A percentile compares a stretch with the other conserved stretches of the same genome.
phyloP scores from a whole-genome alignment of 352 stramenopile genomes.

The Pythium insidiosum region DNA sequence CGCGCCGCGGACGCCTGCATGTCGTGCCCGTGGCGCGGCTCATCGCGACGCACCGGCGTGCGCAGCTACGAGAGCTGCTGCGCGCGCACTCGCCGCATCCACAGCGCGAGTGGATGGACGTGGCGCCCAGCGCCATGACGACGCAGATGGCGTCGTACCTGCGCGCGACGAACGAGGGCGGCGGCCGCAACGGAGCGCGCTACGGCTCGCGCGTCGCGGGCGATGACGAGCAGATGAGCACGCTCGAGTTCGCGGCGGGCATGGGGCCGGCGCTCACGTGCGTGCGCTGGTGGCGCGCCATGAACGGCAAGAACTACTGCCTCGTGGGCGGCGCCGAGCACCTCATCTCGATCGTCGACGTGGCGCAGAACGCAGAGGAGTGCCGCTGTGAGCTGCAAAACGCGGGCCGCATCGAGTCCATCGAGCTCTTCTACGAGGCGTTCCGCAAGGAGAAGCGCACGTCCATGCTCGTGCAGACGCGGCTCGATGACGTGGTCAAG shows the following conservation, averaged over 20 bases:
- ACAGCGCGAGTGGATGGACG: conserved; percentile 65
- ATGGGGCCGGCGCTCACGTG: conserved; percentile 62
- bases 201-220: conserved; percentile 79
- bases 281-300: conserved; percentile 72
- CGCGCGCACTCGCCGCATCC: conserved; percentile 38
- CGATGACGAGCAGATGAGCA: conserved; percentile 81
- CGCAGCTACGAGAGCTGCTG: conserved; percentile 55
- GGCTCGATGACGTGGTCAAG: conserved; percentile 22
- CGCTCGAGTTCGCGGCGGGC: conserved; percentile 64
- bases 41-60: conserved; percentile 41
- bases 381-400: conserved; percentile 73
- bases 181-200: conserved; percentile 67
- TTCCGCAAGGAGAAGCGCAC: conserved; percentile 69
- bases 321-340: conserved; percentile 69
- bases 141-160: conserved; percentile 82
- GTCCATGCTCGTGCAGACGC: conserved; percentile 76
- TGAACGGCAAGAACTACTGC: conserved; percentile 81
- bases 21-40: conserved; percentile 62
- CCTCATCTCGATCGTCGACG: conserved; percentile 82
- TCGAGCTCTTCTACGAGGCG: conserved; percentile 73
- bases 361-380: conserved; percentile 77
- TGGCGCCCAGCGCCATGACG: conserved; percentile 63
- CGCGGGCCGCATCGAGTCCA: conserved; percentile 52
- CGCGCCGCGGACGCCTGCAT: conserved; percentile 69
- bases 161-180: conserved; percentile 68